Base-by-base conservation (phyloP, 345 rosid species). In the Rhodamnia argentea region DNA sequence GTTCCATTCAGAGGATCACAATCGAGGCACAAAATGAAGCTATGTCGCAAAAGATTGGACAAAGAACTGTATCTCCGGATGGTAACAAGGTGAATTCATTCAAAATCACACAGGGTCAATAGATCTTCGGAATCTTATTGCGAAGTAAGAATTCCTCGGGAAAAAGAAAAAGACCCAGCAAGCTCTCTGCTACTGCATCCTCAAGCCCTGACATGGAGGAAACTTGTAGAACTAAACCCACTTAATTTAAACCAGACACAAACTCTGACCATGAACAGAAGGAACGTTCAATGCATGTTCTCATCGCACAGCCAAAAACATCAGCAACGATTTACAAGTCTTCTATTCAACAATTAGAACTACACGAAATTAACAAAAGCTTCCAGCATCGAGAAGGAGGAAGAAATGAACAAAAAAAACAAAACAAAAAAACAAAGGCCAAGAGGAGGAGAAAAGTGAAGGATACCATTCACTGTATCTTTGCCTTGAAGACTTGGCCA, bases 381-480 rank as follows among this genome's bases (percentile, higher is more conserved):
- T 47, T 52, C 84, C 84, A 54, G 8, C 84, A 82, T 54, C 83
- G 16, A 82, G 23, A 1, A 82, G 22, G 57, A 82, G 37, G 29
- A 16, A 82, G 55, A 13, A 82, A 82, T 23, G 40, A 42, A 44
- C 14, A n/a, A 52, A 55, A 52, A 55, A 56, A 14, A 32, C 14
- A 13, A 20, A 3, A 37, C 40, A 37, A 37, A 37, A 37, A 37
- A 37, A 37, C 40, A 37, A 37, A 37, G 52, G 7, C 22, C 42
- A 52, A 5, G 55, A 59, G 86, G 44, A 55, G 32, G 22, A 82
- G 42, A n/a, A 37, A 40, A 84, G 82, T 53, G 32, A 86, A 81
- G 84, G 84, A 84, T 84, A 96, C 99, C 99, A 95, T 95, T 96
- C 98, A 91, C 89, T 95, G 92, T 87, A 95, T 75, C 96, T 89